These are phyloP conservation scores for Dorcoceras hygrometricum DNA, from an alignment of 257 asterid species.

Conservation along the genomic window DNA sequence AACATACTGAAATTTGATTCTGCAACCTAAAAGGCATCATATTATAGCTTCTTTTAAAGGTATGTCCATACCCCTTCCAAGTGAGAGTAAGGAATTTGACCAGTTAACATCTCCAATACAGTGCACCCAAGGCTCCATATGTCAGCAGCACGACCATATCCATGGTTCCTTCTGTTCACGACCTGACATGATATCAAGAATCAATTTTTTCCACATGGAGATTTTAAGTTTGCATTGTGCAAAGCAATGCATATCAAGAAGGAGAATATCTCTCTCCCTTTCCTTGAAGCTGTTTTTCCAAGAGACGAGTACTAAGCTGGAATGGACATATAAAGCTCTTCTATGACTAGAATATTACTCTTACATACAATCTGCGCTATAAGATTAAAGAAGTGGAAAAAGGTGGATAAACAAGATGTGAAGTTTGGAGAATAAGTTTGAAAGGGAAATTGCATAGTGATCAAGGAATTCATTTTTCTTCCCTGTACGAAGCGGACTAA, in stretches of 20 bases:
- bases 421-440: too few species aligned
- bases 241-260: neutral
- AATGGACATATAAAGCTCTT: neutral
- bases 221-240: conserved; percentile 11
- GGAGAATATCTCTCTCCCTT: neutral
- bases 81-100: conserved; percentile 64
- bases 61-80: conserved; percentile 56
- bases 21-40: conserved; percentile 11
- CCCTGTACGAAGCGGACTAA: neutral
- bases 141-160: conserved; percentile 61
- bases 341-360: too few species aligned
- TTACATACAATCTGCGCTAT: too few species aligned
- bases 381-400: too few species aligned
- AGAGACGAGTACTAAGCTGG: neutral
- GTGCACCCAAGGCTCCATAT: conserved; percentile 76
- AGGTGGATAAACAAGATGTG: neutral
- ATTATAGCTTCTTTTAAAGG: conserved; percentile 1
- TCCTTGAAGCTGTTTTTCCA: neutral
- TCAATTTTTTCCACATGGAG: conserved; percentile 22
- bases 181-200: conserved; percentile 37
- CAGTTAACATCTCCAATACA: conserved; percentile 62
- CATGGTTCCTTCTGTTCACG: conserved; percentile 45
- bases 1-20: neutral
- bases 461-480: neutral
- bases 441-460: neutral